Conservation (phyloP, 1,284 basidiomycete genomes). For the Rhodotorula glutinis region DNA sequence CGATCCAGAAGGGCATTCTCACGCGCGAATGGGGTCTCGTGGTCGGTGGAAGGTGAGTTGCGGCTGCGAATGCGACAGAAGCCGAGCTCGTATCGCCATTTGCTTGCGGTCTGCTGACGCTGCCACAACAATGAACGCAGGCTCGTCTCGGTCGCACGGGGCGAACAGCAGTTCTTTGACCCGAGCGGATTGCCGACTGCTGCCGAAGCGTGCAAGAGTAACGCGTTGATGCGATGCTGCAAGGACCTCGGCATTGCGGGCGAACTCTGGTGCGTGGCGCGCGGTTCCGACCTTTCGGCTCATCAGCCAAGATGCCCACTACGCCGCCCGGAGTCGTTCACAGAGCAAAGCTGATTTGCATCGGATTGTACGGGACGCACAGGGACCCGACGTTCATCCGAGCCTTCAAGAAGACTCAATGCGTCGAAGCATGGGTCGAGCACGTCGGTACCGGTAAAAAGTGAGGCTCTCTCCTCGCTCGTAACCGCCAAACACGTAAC, state of each 20-base stretch:
- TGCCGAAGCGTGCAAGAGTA: conserved; percentile 91
- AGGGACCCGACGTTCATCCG: conserved; percentile 96
- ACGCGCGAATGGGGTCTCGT: conserved; percentile 93
- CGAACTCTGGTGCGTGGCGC: conserved; percentile 75
- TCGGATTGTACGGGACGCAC: neutral
- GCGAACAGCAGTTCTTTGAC: conserved; percentile 97
- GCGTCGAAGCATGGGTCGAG: conserved; percentile 80
- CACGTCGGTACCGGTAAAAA: conserved; percentile 80
- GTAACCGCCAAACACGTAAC: too few species aligned
- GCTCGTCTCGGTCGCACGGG: conserved; percentile 83
- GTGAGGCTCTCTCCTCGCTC: conserved; percentile 54
- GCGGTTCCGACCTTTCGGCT: neutral
- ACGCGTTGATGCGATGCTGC: conserved; percentile 96
- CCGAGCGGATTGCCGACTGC: conserved; percentile 87
- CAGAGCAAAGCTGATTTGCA: too few species aligned
- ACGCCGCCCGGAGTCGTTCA: too few species aligned
- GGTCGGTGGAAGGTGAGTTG: conserved; percentile 75
- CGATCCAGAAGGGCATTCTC: conserved; percentile 82
- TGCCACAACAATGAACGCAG: conserved; percentile 53
- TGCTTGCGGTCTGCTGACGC: too few species aligned
- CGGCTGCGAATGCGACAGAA: too few species aligned
- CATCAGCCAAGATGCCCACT: too few species aligned
- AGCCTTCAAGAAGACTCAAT: conserved; percentile 81
- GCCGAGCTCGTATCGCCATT: too few species aligned
- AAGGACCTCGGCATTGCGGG: conserved; percentile 95